Base-by-base conservation (phyloP, 768 basidiomycete genomes). In the Lentinula raphanica region DNA sequence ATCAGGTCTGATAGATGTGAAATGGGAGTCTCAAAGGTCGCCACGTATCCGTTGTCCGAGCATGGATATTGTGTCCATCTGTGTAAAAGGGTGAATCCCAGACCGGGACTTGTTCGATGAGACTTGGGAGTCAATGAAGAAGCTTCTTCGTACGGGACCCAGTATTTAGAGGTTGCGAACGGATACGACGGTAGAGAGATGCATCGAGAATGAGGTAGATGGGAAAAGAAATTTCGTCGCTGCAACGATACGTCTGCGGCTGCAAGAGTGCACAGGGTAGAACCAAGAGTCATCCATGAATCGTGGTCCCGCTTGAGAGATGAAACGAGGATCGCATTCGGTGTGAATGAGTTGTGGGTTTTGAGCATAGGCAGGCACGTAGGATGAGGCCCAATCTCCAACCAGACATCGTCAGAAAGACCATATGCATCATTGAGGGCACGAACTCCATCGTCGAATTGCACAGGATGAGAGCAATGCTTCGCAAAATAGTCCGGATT, bases 311-410 rank as follows among this genome's bases (percentile, higher is more conserved):
- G 82, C 35, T 76, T 70, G 48, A 88, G 68, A 0, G 86, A 84
- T 0, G 76, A 69, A 31, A 90, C 69, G 9, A 82, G 68, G 3
- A 79, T 38, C 6, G 64, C 58, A 15, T 71, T 66, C 38, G 66
- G 59, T 3, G 72, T 65, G 12, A 79, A 51, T 0, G 66, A 61
- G 15, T 71, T 63, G 56, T 73, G 74, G 9, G 74, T 71, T 65
- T 75, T 77, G 8, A 90, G 64, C 79, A 87, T 80, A 0, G 85
- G 79, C 3, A 88, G 71, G 13, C 78, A 76, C 3, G 76, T 76
- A 0, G 81, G 71, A 60, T 88, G 85, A 11, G 88, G 85, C 1
- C 88, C 83, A 42, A 89, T 76, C 67, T 90, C 88, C 7, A 90
- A 72, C 82, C 83, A 89, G 0, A 74, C 76, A 40, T 74, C 74